These are phyloP conservation scores for Cutaneotrichosporon sp. DNA, from an alignment of 1,284 basidiomycete genomes.

Conservation along the genomic window DNA sequence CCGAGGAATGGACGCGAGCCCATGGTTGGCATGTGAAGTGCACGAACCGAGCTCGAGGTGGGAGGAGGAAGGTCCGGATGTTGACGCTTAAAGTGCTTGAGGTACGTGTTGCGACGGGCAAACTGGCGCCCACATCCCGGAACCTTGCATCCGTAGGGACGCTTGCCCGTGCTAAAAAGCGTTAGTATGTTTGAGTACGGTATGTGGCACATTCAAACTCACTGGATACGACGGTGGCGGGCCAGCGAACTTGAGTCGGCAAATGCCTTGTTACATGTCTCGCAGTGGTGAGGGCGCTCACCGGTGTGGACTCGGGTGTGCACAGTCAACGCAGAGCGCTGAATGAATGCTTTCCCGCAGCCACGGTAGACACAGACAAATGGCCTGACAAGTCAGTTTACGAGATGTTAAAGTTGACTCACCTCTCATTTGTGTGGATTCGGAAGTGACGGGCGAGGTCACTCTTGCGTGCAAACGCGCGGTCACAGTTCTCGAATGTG, in stretches of 20 bases:
- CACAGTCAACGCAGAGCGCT: conserved; percentile 53
- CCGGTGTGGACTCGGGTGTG: conserved; percentile 57
- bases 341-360: conserved; percentile 54
- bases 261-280: conserved; percentile 58
- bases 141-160: conserved; percentile 45
- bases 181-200: conserved; percentile 13
- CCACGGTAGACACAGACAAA: conserved; percentile 45
- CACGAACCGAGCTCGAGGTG: conserved; percentile 28
- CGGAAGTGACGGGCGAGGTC: conserved; percentile 56
- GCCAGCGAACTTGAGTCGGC: conserved; percentile 61
- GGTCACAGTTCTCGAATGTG: conserved; percentile 51
- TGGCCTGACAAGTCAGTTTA: conserved; percentile 37
- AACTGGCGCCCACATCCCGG: conserved; percentile 41
- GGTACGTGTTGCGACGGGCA: conserved; percentile 46
- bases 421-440: conserved; percentile 55
- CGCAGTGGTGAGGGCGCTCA: conserved; percentile 60
- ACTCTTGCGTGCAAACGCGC: conserved; percentile 56
- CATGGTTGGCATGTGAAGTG: conserved; percentile 22
- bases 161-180: conserved; percentile 39
- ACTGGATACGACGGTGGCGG: conserved; percentile 60
- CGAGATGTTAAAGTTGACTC: conserved; percentile 12
- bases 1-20: conserved; percentile 21
- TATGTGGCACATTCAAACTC: conserved; percentile 28
- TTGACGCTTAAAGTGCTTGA: conserved; percentile 45
- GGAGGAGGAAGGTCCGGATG: conserved; percentile 46